phyloP scores from a whole-genome alignment of 2,329 filamentous ascomycete species.

The Botrytis sinoallii region DNA sequence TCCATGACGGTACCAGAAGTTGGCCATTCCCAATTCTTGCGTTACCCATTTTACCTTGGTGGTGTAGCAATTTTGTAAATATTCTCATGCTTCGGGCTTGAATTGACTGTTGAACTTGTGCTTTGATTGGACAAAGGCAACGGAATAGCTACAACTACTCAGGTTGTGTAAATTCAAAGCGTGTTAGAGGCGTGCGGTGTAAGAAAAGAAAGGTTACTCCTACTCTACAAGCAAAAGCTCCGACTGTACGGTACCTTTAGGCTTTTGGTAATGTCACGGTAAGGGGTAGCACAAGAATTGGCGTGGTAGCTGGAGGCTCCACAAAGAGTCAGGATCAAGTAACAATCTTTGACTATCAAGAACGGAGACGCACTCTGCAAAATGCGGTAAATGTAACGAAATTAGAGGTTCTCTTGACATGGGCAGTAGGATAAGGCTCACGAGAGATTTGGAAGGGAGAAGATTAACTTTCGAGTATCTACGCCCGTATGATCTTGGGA shows the following conservation, averaged over 20 bases:
- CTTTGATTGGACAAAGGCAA: background rate
- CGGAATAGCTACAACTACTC: background rate
- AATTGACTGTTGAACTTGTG: background rate
- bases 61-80: background rate
- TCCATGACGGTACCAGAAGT: constrained; percentile 10
- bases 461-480: background rate
- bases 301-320: constrained; percentile 1
- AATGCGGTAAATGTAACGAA: constrained; percentile 1
- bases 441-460: background rate
- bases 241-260: constrained; percentile 5
- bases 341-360: background rate
- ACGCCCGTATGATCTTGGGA: background rate
- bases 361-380: background rate
- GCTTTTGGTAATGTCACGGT: constrained; percentile 14
- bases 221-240: background rate
- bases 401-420: constrained; percentile 14
- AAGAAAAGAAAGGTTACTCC: background rate
- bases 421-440: background rate
- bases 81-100: background rate
- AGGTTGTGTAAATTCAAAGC: constrained; percentile 11
- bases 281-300: background rate
- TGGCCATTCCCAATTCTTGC: background rate
- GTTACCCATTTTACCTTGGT: background rate
- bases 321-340: background rate
- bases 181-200: background rate